Percentiles rank a stretch among this genome's conserved stretches.
Evolutionary conservation across 2,329 filamentous ascomycete species (phyloP).

Genomic region (Penicillium sp.): DNA sequence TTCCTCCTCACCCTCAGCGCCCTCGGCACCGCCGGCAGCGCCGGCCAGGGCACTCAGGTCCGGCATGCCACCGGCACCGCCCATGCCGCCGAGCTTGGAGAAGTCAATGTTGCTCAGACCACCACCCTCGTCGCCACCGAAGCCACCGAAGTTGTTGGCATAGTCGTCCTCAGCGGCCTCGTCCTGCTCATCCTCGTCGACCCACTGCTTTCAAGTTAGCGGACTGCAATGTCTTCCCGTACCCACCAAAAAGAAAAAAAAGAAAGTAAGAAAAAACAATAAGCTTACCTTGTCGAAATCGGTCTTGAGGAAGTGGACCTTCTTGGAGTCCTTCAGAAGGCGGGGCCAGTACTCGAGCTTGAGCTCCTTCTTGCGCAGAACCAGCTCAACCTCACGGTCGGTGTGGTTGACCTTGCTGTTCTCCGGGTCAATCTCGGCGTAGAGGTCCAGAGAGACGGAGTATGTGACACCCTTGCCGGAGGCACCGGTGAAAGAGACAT

Average conservation of each 20-base stretch:
- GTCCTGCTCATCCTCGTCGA: constrained; percentile 98
- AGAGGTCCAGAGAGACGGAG: constrained; percentile 84
- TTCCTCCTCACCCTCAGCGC: constrained; percentile 41
- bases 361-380: constrained; percentile 95
- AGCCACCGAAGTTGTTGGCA: constrained; percentile 55
- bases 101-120: constrained; percentile 91
- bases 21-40: constrained; percentile 39
- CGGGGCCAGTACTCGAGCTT: constrained; percentile 95
- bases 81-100: constrained; percentile 78
- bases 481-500: constrained; percentile 78
- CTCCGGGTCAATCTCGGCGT: constrained; percentile 81
- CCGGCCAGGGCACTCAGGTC: constrained; percentile 39
- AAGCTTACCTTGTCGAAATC: constrained; percentile 86
- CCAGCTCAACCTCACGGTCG: constrained; percentile 81
- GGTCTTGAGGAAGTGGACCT: constrained; percentile 94
- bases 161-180: constrained; percentile 79
- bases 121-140: constrained; percentile 47
- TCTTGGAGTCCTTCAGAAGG: constrained; percentile 85
- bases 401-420: constrained; percentile 88
- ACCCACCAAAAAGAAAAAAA: background rate
- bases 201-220: constrained; percentile 63
- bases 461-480: constrained; percentile 87
- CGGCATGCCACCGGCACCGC: constrained; percentile 33
- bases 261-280: background rate
- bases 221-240: background rate